Conservation (phyloP, 192 early-diverging fungal species). For the Coemansia nantahalensis region DNA sequence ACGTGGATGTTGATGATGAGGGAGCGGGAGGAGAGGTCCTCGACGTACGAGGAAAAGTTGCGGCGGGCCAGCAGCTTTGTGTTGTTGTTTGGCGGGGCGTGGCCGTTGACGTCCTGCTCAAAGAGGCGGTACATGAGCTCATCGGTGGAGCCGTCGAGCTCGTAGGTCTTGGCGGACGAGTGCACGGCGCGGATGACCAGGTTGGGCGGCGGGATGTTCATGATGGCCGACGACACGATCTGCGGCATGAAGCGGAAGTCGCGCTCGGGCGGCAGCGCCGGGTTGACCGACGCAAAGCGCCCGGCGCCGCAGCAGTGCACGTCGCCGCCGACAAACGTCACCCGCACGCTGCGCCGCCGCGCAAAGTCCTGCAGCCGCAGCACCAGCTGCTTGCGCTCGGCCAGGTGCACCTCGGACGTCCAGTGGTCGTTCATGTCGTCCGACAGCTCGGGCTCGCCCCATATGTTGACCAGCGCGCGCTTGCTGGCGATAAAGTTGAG, state of each 20-base stretch:
- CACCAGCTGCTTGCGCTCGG: slow-evolving; percentile 68
- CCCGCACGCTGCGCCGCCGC: slow-evolving; percentile 57
- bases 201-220: slow-evolving; percentile 74
- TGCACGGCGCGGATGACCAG: slow-evolving; percentile 68
- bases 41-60: slow-evolving; percentile 59
- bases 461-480: slow-evolving; percentile 57
- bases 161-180: slow-evolving; percentile 55
- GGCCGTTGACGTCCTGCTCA: slow-evolving; percentile 65
- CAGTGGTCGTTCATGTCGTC: slow-evolving; percentile 86
- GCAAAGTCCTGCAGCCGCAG: slow-evolving; percentile 67
- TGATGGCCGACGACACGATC: slow-evolving; percentile 78
- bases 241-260: slow-evolving; percentile 78
- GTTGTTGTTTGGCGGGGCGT: slow-evolving; percentile 49
- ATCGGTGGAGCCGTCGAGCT: slow-evolving; percentile 59
- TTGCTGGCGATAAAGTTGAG: slow-evolving; percentile 56
- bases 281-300: slow-evolving; percentile 54
- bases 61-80: slow-evolving; percentile 59
- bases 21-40: slow-evolving; percentile 24
- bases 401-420: slow-evolving; percentile 65
- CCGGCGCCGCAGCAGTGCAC: slow-evolving; percentile 71
- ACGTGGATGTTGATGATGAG: slow-evolving; percentile 58
- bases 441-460: slow-evolving; percentile 80
- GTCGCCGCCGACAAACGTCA: slow-evolving; percentile 81
- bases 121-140: slow-evolving; percentile 77
- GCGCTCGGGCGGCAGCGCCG: slow-evolving; percentile 52